Evolutionary conservation across 108 stramenopile species (phyloP).

Genomic region (Skeletonema menzelii): DNA sequence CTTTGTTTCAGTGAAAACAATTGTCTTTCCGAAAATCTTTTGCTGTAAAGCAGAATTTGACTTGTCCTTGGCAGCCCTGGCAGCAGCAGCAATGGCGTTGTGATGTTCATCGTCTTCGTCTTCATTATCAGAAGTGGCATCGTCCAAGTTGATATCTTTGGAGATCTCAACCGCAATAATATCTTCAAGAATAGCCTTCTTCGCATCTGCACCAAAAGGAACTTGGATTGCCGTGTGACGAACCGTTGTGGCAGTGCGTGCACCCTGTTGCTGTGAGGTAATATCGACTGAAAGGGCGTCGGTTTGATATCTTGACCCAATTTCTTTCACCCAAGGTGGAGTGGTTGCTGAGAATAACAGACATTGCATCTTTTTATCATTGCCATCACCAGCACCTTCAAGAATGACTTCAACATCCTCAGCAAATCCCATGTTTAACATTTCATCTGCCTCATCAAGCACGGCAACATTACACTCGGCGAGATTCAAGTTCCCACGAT

Average conservation of each 20-base stretch:
- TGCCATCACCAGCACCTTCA: slow-evolving; percentile 64
- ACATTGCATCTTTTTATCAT: slow-evolving; percentile 85
- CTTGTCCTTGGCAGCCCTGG: slow-evolving; percentile 65
- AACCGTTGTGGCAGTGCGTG: slow-evolving; percentile 94
- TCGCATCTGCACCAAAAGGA: slow-evolving; percentile 84
- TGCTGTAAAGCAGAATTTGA: slow-evolving; percentile 75
- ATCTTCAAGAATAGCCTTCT: slow-evolving; percentile 74
- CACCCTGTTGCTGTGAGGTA: slow-evolving; percentile 74
- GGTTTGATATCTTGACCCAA: slow-evolving; percentile 87
- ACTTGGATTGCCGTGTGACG: slow-evolving; percentile 93
- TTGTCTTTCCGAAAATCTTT: slow-evolving; percentile 95
- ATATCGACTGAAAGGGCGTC: slow-evolving; percentile 92
- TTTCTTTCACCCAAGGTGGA: slow-evolving; percentile 94
- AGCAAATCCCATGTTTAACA: slow-evolving; percentile 99
- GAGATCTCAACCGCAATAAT: slow-evolving; percentile 94
- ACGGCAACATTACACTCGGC: slow-evolving; percentile 69
- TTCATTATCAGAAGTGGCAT: slow-evolving; percentile 15
- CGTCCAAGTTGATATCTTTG: slow-evolving; percentile 59
- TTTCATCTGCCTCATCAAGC: slow-evolving; percentile 99
- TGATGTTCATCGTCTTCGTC: slow-evolving; percentile 62
- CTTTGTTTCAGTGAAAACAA: slow-evolving; percentile 98
- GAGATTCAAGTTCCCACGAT: slow-evolving; percentile 54
- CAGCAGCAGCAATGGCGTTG: slow-evolving; percentile 91
- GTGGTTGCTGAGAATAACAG: slow-evolving; percentile 98
- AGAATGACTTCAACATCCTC: slow-evolving; percentile 97